Conservation (phyloP, 768 basidiomycete genomes). For the Dictyophora rubrovolvata region DNA sequence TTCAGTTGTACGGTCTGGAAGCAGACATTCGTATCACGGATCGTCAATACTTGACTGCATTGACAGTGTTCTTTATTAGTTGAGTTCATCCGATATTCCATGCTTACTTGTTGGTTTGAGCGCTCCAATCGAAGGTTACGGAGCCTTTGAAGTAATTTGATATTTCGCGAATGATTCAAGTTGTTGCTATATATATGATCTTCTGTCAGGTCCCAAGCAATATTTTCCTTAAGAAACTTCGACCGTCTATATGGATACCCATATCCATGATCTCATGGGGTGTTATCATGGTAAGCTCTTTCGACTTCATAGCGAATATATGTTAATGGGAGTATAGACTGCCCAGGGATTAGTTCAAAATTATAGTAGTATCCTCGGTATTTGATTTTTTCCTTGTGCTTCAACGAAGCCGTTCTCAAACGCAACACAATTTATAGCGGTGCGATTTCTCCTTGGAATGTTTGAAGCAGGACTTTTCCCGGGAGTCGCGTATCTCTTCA, state of each 20-base stretch:
- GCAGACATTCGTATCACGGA: constrained; percentile 48
- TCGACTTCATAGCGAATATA: neutral
- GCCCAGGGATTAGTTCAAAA: constrained; percentile 52
- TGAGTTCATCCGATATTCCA: constrained; percentile 19
- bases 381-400: constrained; percentile 13
- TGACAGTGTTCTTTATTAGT: constrained; percentile 70
- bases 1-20: constrained; percentile 50
- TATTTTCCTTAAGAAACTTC: constrained; percentile 44
- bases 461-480: constrained; percentile 27
- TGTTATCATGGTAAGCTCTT: constrained; percentile 25
- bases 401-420: neutral
- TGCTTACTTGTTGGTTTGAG: neutral
- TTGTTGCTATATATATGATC: neutral
- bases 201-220: constrained; percentile 48
- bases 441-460: constrained; percentile 37
- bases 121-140: constrained; percentile 19
- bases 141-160: constrained; percentile 49
- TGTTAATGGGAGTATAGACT: constrained; percentile 28
- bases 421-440: neutral
- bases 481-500: constrained; percentile 10
- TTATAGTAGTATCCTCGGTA: constrained; percentile 51
- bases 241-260: constrained; percentile 57
- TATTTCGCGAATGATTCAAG: no score
- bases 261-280: constrained; percentile 35
- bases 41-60: constrained; percentile 54